Base-by-base conservation (phyloP, 139 green algal genomes). In the Tetratostichococcus sp. region DNA sequence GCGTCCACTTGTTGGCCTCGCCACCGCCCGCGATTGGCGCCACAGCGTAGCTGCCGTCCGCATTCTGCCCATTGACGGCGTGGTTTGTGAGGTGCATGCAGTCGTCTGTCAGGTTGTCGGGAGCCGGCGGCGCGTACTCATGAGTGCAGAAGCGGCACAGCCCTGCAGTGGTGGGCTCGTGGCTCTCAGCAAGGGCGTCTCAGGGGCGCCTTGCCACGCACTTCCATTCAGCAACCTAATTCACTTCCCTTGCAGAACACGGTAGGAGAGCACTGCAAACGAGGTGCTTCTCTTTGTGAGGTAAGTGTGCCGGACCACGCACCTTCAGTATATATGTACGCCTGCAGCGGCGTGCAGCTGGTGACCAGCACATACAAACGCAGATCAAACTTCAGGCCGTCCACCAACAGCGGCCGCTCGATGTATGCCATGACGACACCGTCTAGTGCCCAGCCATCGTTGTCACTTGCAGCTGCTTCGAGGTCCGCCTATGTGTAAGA, bases 81-180 rank as follows among this genome's bases (percentile, higher is more conserved):
- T 83, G 88, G 82, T 96, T 96, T 42, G 91, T 94, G 23, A 96
- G 85, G 83, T 96, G 91, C 76, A 92, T 85, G 69, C 80, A 90
- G 16, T 77, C 34, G 1, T 87, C 72, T 43, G 79, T 71, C 22
- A 96, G 69, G 78, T 96, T 97, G 70, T 34, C 58, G 19, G 69
- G 8, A n/a, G 30, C 50, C 4, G 90, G 87, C 11, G 73, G 35
- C n/a, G 84, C 69, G 80, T 96, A 96, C 1, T 75, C 69, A 59
- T 84, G 59, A 0, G 90, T 92, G 70, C 87, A 91, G 57, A 94
- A 87, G 2, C 91, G 76, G 6, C 79, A 89, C 19, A 95, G 79
- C 8, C 90, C 90, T 50, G 39, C 39, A 50, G 39, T 11, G 11
- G 8, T 50, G 39, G 8, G 11, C 8, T 50, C 39, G n/a, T n/a